Conservation (phyloP, 179 eudicot genomes). For the Monotropa hypopitys region DNA sequence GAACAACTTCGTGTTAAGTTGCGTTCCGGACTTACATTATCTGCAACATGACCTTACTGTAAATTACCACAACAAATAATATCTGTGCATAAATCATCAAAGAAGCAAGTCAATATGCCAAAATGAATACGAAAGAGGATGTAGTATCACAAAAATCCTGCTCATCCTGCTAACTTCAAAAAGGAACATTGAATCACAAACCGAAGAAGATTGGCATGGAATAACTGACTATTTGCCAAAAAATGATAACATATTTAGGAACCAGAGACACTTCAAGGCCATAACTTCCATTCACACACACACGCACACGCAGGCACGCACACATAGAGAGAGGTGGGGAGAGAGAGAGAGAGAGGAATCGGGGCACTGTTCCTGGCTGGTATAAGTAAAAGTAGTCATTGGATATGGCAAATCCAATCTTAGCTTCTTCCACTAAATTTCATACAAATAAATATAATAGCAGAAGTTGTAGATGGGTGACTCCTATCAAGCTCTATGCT, state of each 20-base stretch:
- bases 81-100: neutral
- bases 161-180: neutral
- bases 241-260: neutral
- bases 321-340: neutral
- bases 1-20: slow-evolving; percentile 67
- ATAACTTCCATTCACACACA: neutral
- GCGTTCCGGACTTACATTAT: slow-evolving; percentile 76
- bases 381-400: neutral
- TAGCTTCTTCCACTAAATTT: neutral
- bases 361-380: neutral
- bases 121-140: neutral
- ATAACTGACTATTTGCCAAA: neutral
- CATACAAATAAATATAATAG: neutral
- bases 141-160: neutral
- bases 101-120: neutral
- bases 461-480: neutral
- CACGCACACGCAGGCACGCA: neutral
- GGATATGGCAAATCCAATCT: neutral
- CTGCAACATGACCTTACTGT: slow-evolving; percentile 26
- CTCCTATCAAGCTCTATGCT: neutral
- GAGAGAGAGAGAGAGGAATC: neutral
- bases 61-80: neutral
- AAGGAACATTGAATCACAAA: neutral
- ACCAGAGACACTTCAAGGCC: neutral
- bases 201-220: neutral